A percentile compares a stretch with the other conserved stretches of the same genome.
Evolutionary conservation across 2,329 filamentous ascomycete species (phyloP).

Genomic region (Tolypocladium capitatum): DNA sequence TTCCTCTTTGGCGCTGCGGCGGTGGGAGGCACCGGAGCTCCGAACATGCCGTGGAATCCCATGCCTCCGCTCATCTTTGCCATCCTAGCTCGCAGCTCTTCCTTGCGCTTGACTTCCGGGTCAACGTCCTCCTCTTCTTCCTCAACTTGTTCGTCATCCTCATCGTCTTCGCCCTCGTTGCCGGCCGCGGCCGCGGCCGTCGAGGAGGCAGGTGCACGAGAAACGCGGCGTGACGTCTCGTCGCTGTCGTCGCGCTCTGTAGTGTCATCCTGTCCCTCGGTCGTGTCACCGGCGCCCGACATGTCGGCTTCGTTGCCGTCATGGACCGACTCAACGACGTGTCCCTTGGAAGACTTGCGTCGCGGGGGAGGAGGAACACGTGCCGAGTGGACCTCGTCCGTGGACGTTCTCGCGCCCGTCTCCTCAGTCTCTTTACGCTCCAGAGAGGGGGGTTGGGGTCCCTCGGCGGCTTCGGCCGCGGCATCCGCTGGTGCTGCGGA

Average conservation of each 20-base stretch:
- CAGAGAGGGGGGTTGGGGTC: slow-evolving; percentile 17
- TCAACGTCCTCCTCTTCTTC: slow-evolving; percentile 78
- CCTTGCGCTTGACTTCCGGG: slow-evolving; percentile 69
- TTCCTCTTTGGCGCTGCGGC: slow-evolving; percentile 39
- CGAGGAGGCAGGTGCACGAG: slow-evolving; percentile 24
- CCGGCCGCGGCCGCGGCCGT: slow-evolving; percentile 20
- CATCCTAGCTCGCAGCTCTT: slow-evolving; percentile 89
- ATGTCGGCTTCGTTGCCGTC: slow-evolving; percentile 54
- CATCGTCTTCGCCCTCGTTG: slow-evolving; percentile 60
- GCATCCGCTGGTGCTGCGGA: slow-evolving; percentile 19
- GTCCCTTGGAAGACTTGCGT: slow-evolving; percentile 38
- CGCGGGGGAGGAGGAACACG: slow-evolving; percentile 30
- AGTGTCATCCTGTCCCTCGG: slow-evolving; percentile 44
- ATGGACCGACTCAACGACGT: slow-evolving; percentile 27
- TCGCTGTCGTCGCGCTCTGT: slow-evolving; percentile 67
- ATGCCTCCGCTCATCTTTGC: slow-evolving; percentile 97
- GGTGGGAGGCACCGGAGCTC: slow-evolving; percentile 54
- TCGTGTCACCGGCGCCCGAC: slow-evolving; percentile 51
- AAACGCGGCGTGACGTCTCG: slow-evolving; percentile 30
- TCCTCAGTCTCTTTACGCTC: slow-evolving; percentile 38
- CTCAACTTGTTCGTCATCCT: slow-evolving; percentile 50
- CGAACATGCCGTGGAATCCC: slow-evolving; percentile 93
- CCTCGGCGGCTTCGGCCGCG: slow-evolving; percentile 16
- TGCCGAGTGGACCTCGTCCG: slow-evolving; percentile 27
- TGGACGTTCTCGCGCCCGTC: slow-evolving; percentile 32